Evolutionary conservation across 2,329 filamentous ascomycete genomes (phyloP), one percentile per base, ranked within the genome.

Genomic region (Fusarium pseudonygamai): DNA sequence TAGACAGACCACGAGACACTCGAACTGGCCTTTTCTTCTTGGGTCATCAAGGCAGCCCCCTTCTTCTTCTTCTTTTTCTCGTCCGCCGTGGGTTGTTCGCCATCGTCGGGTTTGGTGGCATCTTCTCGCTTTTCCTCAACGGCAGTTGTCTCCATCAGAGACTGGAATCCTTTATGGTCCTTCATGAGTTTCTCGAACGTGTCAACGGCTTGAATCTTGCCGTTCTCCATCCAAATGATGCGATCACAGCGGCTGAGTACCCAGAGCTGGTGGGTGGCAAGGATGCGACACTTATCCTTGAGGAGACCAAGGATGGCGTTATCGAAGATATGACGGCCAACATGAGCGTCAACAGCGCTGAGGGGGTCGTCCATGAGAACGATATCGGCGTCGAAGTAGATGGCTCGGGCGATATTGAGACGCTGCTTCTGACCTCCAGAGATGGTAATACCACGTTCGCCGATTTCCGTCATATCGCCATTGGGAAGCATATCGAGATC

Each of bases 381-480:
- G 57, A 93, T 88, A 64, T 92, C 90, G 16, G 91, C 87, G 69
- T 92, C 86, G 68, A 92, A 93, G 83, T 95, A 88, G 73, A 93
- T 92, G 68, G 91, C 90, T 55, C 96, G 89, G 24, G 96, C 96
- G 78, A 98, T 98, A 79, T 98, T 98, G 75, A 98, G 86, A 16
- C 96, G 91, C 81, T 98, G 96, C 82, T 98, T 98, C 82, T 98
- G 96, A 4, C 96, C 96, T 64, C 96, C 96, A 24, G 95, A 97
- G 3, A 98, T 93, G 2, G 95, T 98, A 78, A 98, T 98, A 60
- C 96, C 96, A 69, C 95, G 91, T 82, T 98, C 96, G 32, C 96
- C 96, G 78, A 98, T 97, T 81, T 98, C 96, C 0, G 96, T 99
- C 76, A 89, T 83, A 77, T 98, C 96, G 20, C 94, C 93, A 64